phyloP scores from a whole-genome alignment of 371 early-diverging fungal genomes.

The Mucor mucedo region DNA sequence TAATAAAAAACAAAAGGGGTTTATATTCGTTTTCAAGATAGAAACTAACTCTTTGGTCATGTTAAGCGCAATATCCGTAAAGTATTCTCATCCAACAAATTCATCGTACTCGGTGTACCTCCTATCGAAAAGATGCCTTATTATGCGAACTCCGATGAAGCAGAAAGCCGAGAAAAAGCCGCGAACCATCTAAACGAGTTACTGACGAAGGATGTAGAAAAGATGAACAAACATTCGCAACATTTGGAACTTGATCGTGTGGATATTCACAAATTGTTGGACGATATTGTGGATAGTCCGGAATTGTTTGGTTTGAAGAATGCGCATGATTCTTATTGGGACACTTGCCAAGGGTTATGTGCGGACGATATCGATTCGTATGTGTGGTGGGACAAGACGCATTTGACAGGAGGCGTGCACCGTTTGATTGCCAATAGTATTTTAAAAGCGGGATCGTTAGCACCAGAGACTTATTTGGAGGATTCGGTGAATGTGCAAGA shows the following conservation, averaged over 20 bases:
- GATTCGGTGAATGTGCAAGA: slow-evolving; percentile 20
- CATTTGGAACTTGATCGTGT: slow-evolving; percentile 40
- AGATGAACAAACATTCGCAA: slow-evolving; percentile 35
- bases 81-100: slow-evolving; percentile 40
- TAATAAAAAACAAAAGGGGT: slow-evolving; percentile 10
- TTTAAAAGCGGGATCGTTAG: slow-evolving; percentile 38
- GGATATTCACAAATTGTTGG: slow-evolving; percentile 34
- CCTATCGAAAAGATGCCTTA: slow-evolving; percentile 49
- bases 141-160: slow-evolving; percentile 23
- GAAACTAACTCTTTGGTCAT: no score
- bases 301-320: slow-evolving; percentile 40
- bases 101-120: slow-evolving; percentile 42
- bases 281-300: slow-evolving; percentile 38
- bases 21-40: no score
- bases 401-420: slow-evolving; percentile 53
- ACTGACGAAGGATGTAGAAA: slow-evolving; percentile 29
- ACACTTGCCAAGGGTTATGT: slow-evolving; percentile 48
- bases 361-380: slow-evolving; percentile 38
- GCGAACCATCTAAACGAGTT: slow-evolving; percentile 32
- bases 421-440: slow-evolving; percentile 50
- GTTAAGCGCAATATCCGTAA: slow-evolving; percentile 42
- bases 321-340: slow-evolving; percentile 46
- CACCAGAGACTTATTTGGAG: slow-evolving; percentile 24
- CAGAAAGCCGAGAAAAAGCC: slow-evolving; percentile 26
- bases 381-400: slow-evolving; percentile 55